A percentile compares a stretch with the other conserved stretches of the same genome.
These are phyloP conservation scores for Torulaspora quercuum DNA, from an alignment of 805 yeast genomes.

Conservation along the genomic window DNA sequence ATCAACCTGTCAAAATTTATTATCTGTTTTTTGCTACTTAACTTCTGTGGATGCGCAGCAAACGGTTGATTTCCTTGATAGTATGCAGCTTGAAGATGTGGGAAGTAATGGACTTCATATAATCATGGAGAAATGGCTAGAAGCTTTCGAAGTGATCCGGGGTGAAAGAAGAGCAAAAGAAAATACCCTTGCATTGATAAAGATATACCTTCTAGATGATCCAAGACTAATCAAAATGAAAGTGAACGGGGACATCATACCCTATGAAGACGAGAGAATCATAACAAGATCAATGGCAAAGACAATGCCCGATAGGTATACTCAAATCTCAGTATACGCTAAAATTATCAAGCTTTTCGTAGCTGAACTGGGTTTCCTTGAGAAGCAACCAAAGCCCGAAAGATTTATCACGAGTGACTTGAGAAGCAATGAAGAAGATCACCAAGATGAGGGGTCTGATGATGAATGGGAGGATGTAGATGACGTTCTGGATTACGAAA, in stretches of 20 bases:
- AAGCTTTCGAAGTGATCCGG: conserved; percentile 71
- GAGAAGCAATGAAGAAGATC: conserved; percentile 24
- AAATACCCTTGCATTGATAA: conserved; percentile 65
- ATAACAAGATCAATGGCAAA: conserved; percentile 83
- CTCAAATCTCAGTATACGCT: conserved; percentile 61
- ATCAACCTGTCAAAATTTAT: conserved; percentile 70
- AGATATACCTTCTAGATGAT: conserved; percentile 59
- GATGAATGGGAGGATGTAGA: conserved; percentile 77
- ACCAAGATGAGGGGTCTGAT: conserved; percentile 39
- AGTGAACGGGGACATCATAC: conserved; percentile 77
- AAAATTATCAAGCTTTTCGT: conserved; percentile 71
- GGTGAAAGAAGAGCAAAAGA: conserved; percentile 71
- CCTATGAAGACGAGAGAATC: conserved; percentile 58
- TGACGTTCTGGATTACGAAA: conserved; percentile 63
- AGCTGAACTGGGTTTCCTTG: conserved; percentile 65
- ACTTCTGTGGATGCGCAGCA: conserved; percentile 59
- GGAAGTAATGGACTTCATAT: conserved; percentile 45
- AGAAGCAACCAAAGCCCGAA: conserved; percentile 43
- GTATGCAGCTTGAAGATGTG: conserved; percentile 36
- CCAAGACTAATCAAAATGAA: conserved; percentile 45
- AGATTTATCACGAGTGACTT: conserved; percentile 32
- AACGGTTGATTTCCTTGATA: conserved; percentile 58
- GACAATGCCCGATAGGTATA: conserved; percentile 56
- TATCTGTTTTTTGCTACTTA: conserved; percentile 71
- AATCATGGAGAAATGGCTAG: conserved; percentile 78